Evolutionary conservation across 768 basidiomycete genomes (phyloP).

Genomic region (Hericium coralloides): DNA sequence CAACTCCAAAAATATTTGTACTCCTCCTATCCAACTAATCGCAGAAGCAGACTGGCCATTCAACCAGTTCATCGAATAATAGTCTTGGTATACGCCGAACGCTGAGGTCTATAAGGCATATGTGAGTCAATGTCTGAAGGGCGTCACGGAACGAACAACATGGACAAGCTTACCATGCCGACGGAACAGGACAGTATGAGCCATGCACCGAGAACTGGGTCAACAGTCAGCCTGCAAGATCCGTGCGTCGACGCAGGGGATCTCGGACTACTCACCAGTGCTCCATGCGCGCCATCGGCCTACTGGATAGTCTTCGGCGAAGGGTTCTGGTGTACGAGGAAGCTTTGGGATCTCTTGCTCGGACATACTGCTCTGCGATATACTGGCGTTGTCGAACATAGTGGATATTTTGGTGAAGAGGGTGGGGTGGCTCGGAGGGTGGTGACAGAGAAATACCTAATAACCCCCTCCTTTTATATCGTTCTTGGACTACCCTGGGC

Average conservation of each 20-base stretch:
- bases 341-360: not conserved
- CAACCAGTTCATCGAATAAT: not conserved
- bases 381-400: not conserved
- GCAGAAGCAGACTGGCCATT: not conserved
- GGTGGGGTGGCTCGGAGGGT: not conserved
- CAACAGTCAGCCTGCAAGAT: not conserved
- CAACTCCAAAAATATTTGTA: not conserved
- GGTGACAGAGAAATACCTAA: not conserved
- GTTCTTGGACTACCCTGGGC: not conserved
- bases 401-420: not conserved
- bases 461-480: not conserved
- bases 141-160: not conserved
- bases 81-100: not conserved
- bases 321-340: not conserved
- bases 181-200: not conserved
- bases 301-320: not conserved
- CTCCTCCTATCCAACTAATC: conserved; percentile 1
- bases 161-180: not conserved
- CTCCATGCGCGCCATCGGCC: conserved; percentile 1
- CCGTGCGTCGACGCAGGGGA: not conserved
- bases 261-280: not conserved
- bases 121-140: not conserved
- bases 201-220: not conserved
- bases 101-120: not conserved
- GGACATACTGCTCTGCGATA: not conserved